Percentiles rank a stretch among this genome's conserved stretches.
Evolutionary conservation across 768 basidiomycete species (phyloP).

Genomic region (Wakefieldia striispora): DNA sequence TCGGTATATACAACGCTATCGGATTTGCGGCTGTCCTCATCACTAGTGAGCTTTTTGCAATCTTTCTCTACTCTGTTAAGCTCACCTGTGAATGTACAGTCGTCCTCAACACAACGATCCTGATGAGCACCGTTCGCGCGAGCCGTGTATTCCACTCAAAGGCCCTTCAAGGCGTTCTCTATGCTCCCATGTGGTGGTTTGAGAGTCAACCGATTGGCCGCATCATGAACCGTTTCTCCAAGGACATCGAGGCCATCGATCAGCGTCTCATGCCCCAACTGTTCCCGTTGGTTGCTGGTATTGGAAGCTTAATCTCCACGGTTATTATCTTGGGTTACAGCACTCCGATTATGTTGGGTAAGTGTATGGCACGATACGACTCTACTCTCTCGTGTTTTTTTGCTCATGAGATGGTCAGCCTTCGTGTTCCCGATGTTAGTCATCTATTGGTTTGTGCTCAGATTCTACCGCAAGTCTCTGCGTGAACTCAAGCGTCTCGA

Average conservation of each 20-base stretch:
- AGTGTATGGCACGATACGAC: constrained; percentile 23
- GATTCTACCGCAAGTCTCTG: constrained; percentile 46
- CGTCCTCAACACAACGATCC: constrained; percentile 23
- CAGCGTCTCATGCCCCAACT: constrained; percentile 34
- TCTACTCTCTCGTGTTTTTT: neutral
- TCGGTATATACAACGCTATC: constrained; percentile 30
- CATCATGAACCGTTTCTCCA: constrained; percentile 48
- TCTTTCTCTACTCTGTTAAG: neutral
- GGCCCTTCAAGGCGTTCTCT: constrained; percentile 21
- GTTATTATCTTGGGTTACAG: constrained; percentile 23
- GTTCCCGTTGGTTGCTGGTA: constrained; percentile 25
- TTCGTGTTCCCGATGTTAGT: constrained; percentile 26
- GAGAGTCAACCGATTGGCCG: constrained; percentile 40
- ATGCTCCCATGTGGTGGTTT: constrained; percentile 31
- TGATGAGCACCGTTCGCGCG: constrained; percentile 28
- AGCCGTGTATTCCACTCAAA: constrained; percentile 27
- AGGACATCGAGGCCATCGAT: constrained; percentile 41
- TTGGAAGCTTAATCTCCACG: constrained; percentile 25
- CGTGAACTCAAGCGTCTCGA: constrained; percentile 48
- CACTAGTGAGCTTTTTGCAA: constrained; percentile 13
- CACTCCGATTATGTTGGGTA: constrained; percentile 34
- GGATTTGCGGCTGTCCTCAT: constrained; percentile 17
- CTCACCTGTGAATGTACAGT: constrained; percentile 13
- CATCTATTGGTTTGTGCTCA: constrained; percentile 41
- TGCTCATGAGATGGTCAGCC: constrained; percentile 21